Evolutionary conservation across 805 yeast genomes (phyloP).

Genomic region (Sporopachydermia lactativora): DNA sequence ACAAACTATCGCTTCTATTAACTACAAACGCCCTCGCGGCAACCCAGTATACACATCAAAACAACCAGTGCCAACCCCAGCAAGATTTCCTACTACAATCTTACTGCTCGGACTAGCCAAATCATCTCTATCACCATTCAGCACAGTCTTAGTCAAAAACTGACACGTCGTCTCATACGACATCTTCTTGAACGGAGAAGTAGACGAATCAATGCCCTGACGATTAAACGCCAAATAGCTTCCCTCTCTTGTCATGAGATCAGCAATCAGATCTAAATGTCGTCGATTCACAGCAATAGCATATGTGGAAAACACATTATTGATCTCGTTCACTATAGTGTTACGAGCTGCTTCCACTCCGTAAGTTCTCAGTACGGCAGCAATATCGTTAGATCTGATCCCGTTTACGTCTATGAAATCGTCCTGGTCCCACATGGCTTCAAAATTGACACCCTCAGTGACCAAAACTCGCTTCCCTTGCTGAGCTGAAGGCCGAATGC

Average conservation of each 20-base stretch:
- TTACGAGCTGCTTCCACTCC: constrained; percentile 99
- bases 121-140: constrained; percentile 81
- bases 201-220: constrained; percentile 93
- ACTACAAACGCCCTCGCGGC: too few relatives aligned
- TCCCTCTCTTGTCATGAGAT: constrained; percentile 99
- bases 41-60: constrained; percentile 52
- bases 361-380: constrained; percentile 77
- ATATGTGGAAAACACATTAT: constrained; percentile 89
- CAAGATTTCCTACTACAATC: constrained; percentile 81
- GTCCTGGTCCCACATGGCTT: constrained; percentile 96
- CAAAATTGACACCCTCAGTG: constrained; percentile 97
- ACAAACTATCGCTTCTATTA: too few relatives aligned
- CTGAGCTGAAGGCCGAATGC: constrained; percentile 55
- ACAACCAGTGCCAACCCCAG: constrained; percentile 91
- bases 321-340: constrained; percentile 91
- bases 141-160: constrained; percentile 90
- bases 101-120: constrained; percentile 88
- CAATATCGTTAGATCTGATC: constrained; percentile 84
- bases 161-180: constrained; percentile 97
- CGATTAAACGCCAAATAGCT: constrained; percentile 92
- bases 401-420: constrained; percentile 83
- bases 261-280: constrained; percentile 94
- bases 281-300: constrained; percentile 88
- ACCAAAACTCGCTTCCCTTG: constrained; percentile 63
- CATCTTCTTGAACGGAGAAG: constrained; percentile 97